Percentiles rank a stretch among this genome's conserved stretches.
phyloP scores from a whole-genome alignment of 768 basidiomycete genomes.

The Dentipellis sp. region DNA sequence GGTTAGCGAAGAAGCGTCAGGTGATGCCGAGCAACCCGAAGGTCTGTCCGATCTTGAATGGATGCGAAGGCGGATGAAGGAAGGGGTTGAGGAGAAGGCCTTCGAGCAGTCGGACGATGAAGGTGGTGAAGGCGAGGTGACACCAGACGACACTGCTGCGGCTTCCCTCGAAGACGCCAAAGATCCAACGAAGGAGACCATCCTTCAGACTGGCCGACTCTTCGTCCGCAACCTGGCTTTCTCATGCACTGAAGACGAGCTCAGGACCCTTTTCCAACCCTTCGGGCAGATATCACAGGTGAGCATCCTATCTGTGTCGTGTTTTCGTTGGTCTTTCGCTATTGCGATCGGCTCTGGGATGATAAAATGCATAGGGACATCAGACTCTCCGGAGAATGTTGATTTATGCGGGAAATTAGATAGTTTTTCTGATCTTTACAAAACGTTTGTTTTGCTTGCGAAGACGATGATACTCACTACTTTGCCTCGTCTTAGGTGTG shows the following conservation, averaged over 20 bases:
- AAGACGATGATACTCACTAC: conserved; percentile 4
- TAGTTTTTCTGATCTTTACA: conserved; percentile 31
- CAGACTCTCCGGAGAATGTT: conserved; percentile 39
- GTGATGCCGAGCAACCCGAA: conserved; percentile 22
- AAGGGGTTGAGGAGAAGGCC: conserved; percentile 33
- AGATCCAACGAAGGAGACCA: conserved; percentile 30
- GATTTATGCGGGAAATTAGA: conserved; percentile 45
- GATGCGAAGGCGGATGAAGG: conserved; percentile 58
- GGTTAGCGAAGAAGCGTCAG: neutral
- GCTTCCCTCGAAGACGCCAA: conserved; percentile 5
- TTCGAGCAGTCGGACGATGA: conserved; percentile 62
- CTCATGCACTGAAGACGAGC: conserved; percentile 64
- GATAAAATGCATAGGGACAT: conserved; percentile 48
- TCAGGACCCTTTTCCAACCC: conserved; percentile 50
- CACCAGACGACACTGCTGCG: conserved; percentile 13
- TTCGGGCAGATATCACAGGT: conserved; percentile 79
- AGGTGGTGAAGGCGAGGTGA: conserved; percentile 11
- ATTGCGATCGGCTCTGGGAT: conserved; percentile 22
- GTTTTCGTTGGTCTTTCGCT: neutral
- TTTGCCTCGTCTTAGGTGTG: conserved; percentile 1
- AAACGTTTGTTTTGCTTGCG: neutral
- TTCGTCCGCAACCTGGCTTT: conserved; percentile 97
- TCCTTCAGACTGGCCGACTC: conserved; percentile 67
- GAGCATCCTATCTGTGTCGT: conserved; percentile 18
- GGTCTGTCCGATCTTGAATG: conserved; percentile 64